Percentiles rank a stretch among this genome's conserved stretches.
phyloP scores from a whole-genome alignment of 306 rosid genomes.

The Myrica gale region DNA sequence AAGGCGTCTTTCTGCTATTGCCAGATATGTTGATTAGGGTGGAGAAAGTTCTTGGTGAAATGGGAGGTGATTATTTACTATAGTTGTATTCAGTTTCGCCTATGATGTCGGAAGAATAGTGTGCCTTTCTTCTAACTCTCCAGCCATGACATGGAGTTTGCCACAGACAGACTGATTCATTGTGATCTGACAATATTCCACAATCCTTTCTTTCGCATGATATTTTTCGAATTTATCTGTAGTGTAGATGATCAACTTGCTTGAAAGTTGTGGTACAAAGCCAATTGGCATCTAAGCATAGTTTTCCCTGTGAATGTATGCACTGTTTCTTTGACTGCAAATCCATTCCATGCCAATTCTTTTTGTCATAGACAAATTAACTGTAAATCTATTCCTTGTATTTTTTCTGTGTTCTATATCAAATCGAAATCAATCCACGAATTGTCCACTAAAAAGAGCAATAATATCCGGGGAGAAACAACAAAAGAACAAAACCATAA shows the following conservation, averaged over 20 bases:
- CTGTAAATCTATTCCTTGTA: too few relatives aligned
- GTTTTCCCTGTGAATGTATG: not conserved
- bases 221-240: not conserved
- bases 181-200: not conserved
- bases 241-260: conserved; percentile 7
- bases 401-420: too few relatives aligned
- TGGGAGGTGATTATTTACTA: conserved; percentile 59
- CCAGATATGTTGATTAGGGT: conserved; percentile 82
- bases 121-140: conserved; percentile 2
- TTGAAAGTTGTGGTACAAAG: not conserved
- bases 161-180: conserved; percentile 1
- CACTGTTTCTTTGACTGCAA: not conserved
- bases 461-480: not conserved
- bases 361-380: not conserved
- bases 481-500: not conserved
- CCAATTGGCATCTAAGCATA: not conserved
- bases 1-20: conserved; percentile 5
- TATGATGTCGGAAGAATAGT: conserved; percentile 23
- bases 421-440: not conserved
- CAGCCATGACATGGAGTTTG: conserved; percentile 7
- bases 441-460: not conserved
- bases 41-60: conserved; percentile 69
- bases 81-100: conserved; percentile 34
- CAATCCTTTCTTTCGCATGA: not conserved
- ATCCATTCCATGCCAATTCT: not conserved